phyloP scores from a whole-genome alignment of 495 filamentous ascomycete genomes.

The Letharia lupina region DNA sequence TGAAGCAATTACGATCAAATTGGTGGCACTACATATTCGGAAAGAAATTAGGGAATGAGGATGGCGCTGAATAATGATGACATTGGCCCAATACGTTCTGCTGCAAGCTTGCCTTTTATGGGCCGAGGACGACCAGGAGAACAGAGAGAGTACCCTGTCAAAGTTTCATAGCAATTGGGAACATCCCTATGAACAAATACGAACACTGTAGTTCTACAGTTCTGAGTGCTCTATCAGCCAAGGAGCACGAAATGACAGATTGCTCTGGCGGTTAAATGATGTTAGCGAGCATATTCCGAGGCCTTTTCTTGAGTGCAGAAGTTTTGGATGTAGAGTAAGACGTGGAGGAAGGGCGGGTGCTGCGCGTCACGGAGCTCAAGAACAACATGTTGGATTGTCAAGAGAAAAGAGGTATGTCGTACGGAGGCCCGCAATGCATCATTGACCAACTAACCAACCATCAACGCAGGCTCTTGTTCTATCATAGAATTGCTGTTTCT shows the following conservation, averaged over 20 bases:
- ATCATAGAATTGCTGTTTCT: too few species aligned
- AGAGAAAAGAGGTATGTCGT: neutral
- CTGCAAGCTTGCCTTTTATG: neutral
- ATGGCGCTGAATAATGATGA: neutral
- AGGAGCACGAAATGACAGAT: neutral
- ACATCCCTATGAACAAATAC: neutral
- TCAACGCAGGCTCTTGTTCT: neutral
- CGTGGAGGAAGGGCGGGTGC: neutral
- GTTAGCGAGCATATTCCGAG: neutral
- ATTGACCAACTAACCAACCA: neutral
- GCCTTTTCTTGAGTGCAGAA: too few species aligned
- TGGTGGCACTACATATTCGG: slow-evolving; percentile 78
- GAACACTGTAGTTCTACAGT: neutral
- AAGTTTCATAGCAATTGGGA: neutral
- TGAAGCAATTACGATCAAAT: slow-evolving; percentile 61
- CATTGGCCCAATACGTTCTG: neutral
- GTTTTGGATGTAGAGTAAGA: neutral
- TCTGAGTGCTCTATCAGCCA: neutral
- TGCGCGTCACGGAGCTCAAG: neutral
- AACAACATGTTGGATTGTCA: neutral
- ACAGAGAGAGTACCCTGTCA: neutral
- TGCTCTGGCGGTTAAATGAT: neutral
- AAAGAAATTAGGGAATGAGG: neutral
- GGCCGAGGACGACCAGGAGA: neutral
- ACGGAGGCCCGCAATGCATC: neutral